Evolutionary conservation across 257 asterid genomes (phyloP), one percentile per base, ranked within the genome.

Genomic region (Echites panduratus): DNA sequence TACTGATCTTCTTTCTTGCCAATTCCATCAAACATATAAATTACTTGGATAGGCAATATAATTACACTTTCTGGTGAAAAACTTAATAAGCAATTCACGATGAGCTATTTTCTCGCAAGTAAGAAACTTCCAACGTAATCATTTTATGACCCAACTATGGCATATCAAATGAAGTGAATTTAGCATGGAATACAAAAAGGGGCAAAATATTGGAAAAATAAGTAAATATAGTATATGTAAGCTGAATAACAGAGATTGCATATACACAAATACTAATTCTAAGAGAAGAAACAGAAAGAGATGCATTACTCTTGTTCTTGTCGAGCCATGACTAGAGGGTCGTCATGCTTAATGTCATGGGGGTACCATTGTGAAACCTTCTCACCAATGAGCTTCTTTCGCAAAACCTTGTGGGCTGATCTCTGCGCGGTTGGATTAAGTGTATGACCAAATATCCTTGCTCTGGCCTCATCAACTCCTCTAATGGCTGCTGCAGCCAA

Each of bases 341-440:
- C 93, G 44, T 87, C 95, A 78, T 82, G 83, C 77, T 78, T 83
- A 74, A 87, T 80, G 75, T 94, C 97, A 44, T 87, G 78, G 13
- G 97, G 97, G 76, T 94, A 94, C 97, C 98, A 94, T 7, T 80
- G 77, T 0, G 96, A 85, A 10, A 91, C 89, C 83, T 88, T 91
- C 24, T 91, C 93, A 27, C 99, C 97, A 11, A 94, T 88, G n/a
- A 94, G 92, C 84, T 94, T 94, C 86, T 91, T 94, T 49, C 96
- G 89, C 54, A 94, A 78, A 41, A 94, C 58, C 78, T 94, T 94
- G 81, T 94, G 97, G 41, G 96, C 66, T 58, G 99, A 94, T 77
- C 88, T 77, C 78, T 86, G 84, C 50, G 97, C 97, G 1, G 88
- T 81, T 6, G 96, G 95, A 73, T 89, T 94, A 63, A 94, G 87